Conservation (phyloP, 2,329 filamentous ascomycete genomes). For the Neofusicoccum kwambonambiense region DNA sequence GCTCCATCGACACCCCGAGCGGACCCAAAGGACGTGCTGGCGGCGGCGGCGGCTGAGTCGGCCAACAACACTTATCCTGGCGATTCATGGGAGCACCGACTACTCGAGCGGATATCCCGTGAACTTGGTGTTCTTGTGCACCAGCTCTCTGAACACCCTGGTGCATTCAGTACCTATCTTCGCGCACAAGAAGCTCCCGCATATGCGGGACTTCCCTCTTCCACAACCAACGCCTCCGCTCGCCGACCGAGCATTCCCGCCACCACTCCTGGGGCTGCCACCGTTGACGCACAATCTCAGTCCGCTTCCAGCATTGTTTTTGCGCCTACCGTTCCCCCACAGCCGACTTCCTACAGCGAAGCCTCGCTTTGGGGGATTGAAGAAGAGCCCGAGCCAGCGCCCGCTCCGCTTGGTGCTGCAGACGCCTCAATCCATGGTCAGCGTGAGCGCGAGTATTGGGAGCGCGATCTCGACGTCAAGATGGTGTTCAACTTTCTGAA, state of each 20-base stretch:
- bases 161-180: slow-evolving; percentile 81
- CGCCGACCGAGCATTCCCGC: slow-evolving; percentile 21
- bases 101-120: slow-evolving; percentile 79
- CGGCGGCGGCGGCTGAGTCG: slow-evolving; percentile 31
- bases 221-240: slow-evolving; percentile 20
- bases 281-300: slow-evolving; percentile 19
- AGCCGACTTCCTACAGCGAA: slow-evolving; percentile 41
- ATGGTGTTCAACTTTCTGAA: slow-evolving; percentile 75
- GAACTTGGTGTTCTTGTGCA: slow-evolving; percentile 84
- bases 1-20: neutral
- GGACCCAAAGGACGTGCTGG: slow-evolving; percentile 23
- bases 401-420: slow-evolving; percentile 47
- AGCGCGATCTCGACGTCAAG: slow-evolving; percentile 84
- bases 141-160: slow-evolving; percentile 80
- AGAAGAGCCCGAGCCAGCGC: slow-evolving; percentile 51
- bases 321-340: slow-evolving; percentile 45
- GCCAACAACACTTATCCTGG: slow-evolving; percentile 28
- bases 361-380: slow-evolving; percentile 67
- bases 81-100: slow-evolving; percentile 67
- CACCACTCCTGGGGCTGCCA: slow-evolving; percentile 24
- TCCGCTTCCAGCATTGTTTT: slow-evolving; percentile 44
- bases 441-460: slow-evolving; percentile 77
- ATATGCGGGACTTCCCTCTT: slow-evolving; percentile 67
- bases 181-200: slow-evolving; percentile 60
- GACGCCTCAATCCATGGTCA: slow-evolving; percentile 22